Evolutionary conservation across 2,329 filamentous ascomycete species (phyloP), one percentile per base, ranked within the genome.

Genomic region (Cylindrodendrum hubeiense): DNA sequence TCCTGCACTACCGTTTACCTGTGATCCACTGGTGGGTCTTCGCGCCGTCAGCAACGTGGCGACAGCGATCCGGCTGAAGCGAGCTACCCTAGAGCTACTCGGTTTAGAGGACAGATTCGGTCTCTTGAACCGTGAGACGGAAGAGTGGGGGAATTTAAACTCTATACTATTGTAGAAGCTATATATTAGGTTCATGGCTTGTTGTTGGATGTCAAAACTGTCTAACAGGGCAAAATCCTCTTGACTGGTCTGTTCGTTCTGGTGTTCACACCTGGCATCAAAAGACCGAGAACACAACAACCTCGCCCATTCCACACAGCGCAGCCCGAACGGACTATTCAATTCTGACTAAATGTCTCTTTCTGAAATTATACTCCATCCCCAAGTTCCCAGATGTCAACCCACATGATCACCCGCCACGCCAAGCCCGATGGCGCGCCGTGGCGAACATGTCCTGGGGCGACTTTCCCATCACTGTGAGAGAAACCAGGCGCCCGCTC

Each of bases 381-480:
- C 12, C 28, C 28, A 30, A 12, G 8, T 30, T 10, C 17, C n/a
- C n/a, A 17, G 37, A 8, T 43, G 9, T 2, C 17, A 21, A 12
- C n/a, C 6, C 4, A 33, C 4, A 21, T 15, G n/a, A 15, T 17
- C 10, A 7, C 28, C 10, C 21, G 8, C 46, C n/a, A n/a, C n/a
- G 46, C n/a, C 46, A 50, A 50, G n/a, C 26, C 46, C 26, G 9
- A 30, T 15, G 26, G 12, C 33, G n/a, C n/a, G 4, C n/a, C 26
- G 9, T 21, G 26, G 28, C 46, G n/a, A 50, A 50, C 3, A 19
- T 19, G 5, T 50, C 21, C 26, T 19, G 26, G 17, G 17, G 26
- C 19, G 10, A 30, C 15, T 30, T 50, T 33, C 21, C 26, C 19
- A 21, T 70, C 67, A 71, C 65, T 28, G 70, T 66, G 69, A 66